A percentile compares a stretch with the other conserved stretches of the same genome.
Evolutionary conservation across 305 asterid species (phyloP).

Genomic region (Rubia occidens): DNA sequence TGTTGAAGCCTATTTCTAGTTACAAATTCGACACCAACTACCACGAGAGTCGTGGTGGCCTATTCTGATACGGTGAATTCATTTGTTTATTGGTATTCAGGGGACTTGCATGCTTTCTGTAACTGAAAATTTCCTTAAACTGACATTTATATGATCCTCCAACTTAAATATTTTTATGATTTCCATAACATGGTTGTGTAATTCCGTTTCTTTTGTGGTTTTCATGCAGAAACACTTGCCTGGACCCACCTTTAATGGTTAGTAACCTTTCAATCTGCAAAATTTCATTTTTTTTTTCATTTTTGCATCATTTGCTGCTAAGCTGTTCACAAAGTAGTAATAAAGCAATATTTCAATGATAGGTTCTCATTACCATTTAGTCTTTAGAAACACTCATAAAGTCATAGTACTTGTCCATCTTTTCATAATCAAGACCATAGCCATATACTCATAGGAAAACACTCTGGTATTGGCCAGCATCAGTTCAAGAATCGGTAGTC

Average conservation of each 20-base stretch:
- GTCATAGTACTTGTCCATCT: no score
- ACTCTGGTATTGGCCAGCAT: no score
- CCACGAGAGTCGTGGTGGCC: not conserved
- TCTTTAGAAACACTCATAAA: not conserved
- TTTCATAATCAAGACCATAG: not conserved
- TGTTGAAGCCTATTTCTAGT: not conserved
- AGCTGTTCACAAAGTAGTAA: not conserved
- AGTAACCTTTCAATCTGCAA: conserved; percentile 4
- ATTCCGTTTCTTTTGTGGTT: not conserved
- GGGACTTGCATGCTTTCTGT: not conserved
- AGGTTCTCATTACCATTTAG: not conserved
- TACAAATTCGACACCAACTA: not conserved
- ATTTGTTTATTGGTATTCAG: not conserved
- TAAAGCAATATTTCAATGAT: not conserved
- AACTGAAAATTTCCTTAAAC: not conserved
- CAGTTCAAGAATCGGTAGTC: not conserved
- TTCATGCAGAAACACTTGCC: conserved; percentile 12
- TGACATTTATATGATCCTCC: not conserved
- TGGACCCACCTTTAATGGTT: conserved; percentile 17
- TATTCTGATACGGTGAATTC: not conserved
- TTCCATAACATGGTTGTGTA: not conserved
- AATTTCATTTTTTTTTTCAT: not conserved
- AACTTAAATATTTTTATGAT: no score
- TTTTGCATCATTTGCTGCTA: not conserved
- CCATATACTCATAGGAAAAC: no score